Conservation (phyloP, 306 rosid species). For the Lagenaria siceraria region DNA sequence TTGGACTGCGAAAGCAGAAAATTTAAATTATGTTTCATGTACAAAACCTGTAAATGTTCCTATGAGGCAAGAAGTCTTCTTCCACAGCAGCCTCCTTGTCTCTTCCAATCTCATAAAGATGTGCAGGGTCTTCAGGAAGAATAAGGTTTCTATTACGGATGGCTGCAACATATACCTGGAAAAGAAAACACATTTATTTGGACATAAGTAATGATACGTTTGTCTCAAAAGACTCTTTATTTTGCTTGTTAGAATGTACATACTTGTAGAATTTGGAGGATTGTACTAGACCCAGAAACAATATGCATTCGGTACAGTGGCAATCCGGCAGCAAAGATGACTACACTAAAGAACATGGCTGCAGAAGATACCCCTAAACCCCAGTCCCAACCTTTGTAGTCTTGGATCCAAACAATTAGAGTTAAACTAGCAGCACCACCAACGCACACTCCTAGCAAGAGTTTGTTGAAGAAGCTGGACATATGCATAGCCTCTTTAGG, state of each 20-base stretch:
- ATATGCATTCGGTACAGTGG: slow-evolving; percentile 58
- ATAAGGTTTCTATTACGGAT: slow-evolving; percentile 55
- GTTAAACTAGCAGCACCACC: slow-evolving; percentile 71
- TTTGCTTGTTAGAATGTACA: not conserved
- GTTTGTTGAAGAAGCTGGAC: slow-evolving; percentile 66
- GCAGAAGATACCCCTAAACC: slow-evolving; percentile 55
- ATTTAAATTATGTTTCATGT: not conserved
- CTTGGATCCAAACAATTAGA: slow-evolving; percentile 62
- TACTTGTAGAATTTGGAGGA: slow-evolving; percentile 61
- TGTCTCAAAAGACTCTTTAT: not conserved
- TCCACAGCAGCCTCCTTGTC: slow-evolving; percentile 55
- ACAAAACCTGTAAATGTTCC: slow-evolving; percentile 39
- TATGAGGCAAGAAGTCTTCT: slow-evolving; percentile 63
- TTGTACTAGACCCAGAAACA: slow-evolving; percentile 37
- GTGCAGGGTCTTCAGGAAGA: slow-evolving; percentile 52
- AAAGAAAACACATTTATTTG: slow-evolving; percentile 3
- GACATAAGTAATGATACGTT: not conserved
- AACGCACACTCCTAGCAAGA: slow-evolving; percentile 45
- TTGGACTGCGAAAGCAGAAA: not conserved
- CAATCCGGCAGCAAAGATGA: slow-evolving; percentile 45
- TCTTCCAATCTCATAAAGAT: slow-evolving; percentile 49
- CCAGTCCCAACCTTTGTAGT: slow-evolving; percentile 80
- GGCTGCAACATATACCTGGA: slow-evolving; percentile 78
- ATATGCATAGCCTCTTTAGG: slow-evolving; percentile 53
- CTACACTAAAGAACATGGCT: slow-evolving; percentile 32